These are phyloP conservation scores for Solanum commersonii DNA, from an alignment of 257 asterid genomes.

Conservation along the genomic window DNA sequence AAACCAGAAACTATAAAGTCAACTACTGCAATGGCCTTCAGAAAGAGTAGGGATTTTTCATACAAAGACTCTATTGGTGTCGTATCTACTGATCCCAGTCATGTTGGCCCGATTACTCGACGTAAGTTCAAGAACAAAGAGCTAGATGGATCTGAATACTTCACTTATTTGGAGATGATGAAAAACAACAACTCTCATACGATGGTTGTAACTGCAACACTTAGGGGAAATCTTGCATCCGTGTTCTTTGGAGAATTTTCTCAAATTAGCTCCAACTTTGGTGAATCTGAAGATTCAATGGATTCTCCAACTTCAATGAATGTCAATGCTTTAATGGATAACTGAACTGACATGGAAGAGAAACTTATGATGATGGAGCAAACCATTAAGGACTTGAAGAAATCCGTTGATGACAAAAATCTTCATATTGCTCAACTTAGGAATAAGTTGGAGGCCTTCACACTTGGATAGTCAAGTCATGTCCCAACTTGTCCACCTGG, in stretches of 20 bases:
- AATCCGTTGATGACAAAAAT: too few species aligned
- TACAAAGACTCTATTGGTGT: neutral
- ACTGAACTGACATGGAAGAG: too few species aligned
- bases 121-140: accelerated
- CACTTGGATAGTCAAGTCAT: too few species aligned
- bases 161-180: neutral
- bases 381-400: too few species aligned
- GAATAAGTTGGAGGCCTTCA: too few species aligned
- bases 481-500: too few species aligned
- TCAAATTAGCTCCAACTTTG: neutral
- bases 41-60: neutral
- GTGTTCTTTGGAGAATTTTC: neutral
- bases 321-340: neutral
- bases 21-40: neutral
- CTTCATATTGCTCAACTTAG: too few species aligned
- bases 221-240: neutral
- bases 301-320: neutral
- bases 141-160: neutral
- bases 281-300: neutral
- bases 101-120: neutral
- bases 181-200: neutral
- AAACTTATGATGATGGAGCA: too few species aligned
- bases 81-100: too few species aligned
- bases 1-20: too few species aligned
- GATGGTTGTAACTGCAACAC: neutral